These are phyloP conservation scores for Schwanniomyces vanrijiae DNA, from an alignment of 805 yeast genomes.

Conservation along the genomic window DNA sequence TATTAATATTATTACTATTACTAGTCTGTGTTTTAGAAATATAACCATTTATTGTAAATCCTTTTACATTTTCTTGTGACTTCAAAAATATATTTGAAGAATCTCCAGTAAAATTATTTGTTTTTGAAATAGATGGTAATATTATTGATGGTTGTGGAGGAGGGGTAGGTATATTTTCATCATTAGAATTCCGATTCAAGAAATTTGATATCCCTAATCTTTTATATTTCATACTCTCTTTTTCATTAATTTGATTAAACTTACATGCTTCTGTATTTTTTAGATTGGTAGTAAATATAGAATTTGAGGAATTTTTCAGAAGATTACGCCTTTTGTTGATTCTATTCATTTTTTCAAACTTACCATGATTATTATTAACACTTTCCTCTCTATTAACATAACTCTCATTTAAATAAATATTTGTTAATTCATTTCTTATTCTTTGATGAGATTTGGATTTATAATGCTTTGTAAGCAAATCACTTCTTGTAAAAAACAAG, in stretches of 20 bases:
- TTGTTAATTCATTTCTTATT: background rate
- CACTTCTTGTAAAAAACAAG: slow-evolving; percentile 26
- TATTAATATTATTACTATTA: background rate
- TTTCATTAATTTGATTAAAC: background rate
- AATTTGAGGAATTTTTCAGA: too few species aligned
- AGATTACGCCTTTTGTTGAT: too few species aligned
- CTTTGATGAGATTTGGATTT: background rate
- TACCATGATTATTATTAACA: background rate
- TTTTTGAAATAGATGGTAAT: slow-evolving; percentile 3
- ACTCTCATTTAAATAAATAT: background rate
- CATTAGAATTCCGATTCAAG: slow-evolving; percentile 1
- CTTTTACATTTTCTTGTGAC: background rate
- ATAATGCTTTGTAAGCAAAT: slow-evolving; percentile 24
- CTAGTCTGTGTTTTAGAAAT: background rate
- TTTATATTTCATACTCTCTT: background rate
- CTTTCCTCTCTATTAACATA: background rate
- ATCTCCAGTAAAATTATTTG: background rate
- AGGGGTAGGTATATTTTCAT: slow-evolving; percentile 4
- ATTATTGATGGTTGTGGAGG: slow-evolving; percentile 7
- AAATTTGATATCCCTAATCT: slow-evolving; percentile 4
- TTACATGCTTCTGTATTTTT: background rate
- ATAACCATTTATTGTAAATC: background rate
- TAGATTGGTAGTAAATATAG: too few species aligned
- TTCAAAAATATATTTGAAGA: background rate
- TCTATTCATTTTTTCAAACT: background rate